phyloP scores from a whole-genome alignment of 2,329 filamentous ascomycete genomes.

The Claviceps arundinis region DNA sequence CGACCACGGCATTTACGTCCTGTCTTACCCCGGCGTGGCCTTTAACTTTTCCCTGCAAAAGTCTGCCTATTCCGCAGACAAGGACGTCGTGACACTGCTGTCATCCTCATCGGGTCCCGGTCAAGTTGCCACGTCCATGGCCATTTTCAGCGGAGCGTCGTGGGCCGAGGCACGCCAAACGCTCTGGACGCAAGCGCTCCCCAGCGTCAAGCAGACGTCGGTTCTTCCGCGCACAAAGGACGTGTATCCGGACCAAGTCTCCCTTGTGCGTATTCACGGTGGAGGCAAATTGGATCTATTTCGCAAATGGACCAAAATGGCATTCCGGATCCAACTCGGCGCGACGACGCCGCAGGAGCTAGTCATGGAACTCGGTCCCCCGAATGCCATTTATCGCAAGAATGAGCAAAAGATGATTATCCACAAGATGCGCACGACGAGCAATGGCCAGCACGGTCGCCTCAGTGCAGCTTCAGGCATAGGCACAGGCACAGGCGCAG shows the following conservation, averaged over 20 bases:
- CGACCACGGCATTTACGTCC: constrained; percentile 62
- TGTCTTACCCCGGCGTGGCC: constrained; percentile 89
- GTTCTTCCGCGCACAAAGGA: constrained; percentile 61
- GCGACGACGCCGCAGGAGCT: constrained; percentile 88
- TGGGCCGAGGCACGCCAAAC: constrained; percentile 72
- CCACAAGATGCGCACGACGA: constrained; percentile 50
- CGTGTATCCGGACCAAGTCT: constrained; percentile 76
- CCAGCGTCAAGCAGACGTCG: constrained; percentile 59
- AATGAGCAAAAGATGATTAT: constrained; percentile 82
- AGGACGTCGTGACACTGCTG: constrained; percentile 76
- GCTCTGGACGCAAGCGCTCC: constrained; percentile 63
- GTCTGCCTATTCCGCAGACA: constrained; percentile 59
- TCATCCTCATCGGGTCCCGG: constrained; percentile 65
- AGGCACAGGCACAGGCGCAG: constrained; percentile 23
- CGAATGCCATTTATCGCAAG: constrained; percentile 87
- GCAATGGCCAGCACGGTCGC: constrained; percentile 35
- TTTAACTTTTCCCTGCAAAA: constrained; percentile 76
- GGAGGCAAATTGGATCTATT: constrained; percentile 67
- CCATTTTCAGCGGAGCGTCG: constrained; percentile 77
- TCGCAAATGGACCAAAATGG: constrained; percentile 52
- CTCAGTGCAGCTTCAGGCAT: constrained; percentile 22
- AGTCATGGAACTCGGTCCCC: constrained; percentile 78
- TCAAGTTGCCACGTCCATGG: constrained; percentile 71
- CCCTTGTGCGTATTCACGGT: constrained; percentile 64
- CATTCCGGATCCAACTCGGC: constrained; percentile 62